phyloP scores from a whole-genome alignment of 2,329 filamentous ascomycete species.

The Fusarium paranaense region DNA sequence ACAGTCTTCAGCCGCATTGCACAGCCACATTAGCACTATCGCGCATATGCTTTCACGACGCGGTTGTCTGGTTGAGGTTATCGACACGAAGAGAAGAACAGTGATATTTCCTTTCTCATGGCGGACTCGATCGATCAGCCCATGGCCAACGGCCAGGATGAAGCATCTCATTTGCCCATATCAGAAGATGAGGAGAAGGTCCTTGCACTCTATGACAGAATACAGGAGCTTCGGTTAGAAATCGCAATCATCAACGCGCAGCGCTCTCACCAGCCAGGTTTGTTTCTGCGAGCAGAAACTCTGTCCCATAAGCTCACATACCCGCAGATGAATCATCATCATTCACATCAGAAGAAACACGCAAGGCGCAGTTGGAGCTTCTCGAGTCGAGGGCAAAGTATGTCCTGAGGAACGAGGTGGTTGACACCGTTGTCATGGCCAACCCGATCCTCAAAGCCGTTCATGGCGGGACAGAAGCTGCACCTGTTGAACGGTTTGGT shows the following conservation, averaged over 20 bases:
- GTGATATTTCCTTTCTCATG: conserved; percentile 37
- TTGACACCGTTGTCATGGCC: conserved; percentile 75
- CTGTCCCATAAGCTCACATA: conserved; percentile 21
- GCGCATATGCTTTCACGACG: background rate
- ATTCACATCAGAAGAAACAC: conserved; percentile 62
- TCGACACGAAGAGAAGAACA: background rate
- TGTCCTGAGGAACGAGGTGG: conserved; percentile 75
- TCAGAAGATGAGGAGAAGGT: conserved; percentile 75
- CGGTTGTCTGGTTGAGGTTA: conserved; percentile 14
- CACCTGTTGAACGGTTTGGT: conserved; percentile 74
- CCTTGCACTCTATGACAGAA: conserved; percentile 76
- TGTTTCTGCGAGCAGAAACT: background rate
- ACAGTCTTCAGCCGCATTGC: conserved; percentile 28
- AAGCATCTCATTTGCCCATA: conserved; percentile 62
- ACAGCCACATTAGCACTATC: conserved; percentile 24
- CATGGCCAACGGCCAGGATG: conserved; percentile 45
- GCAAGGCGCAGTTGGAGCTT: conserved; percentile 72
- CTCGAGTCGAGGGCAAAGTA: conserved; percentile 78
- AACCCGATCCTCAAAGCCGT: conserved; percentile 84
- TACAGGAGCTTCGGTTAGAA: conserved; percentile 79
- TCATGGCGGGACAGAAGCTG: conserved; percentile 73
- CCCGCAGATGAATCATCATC: conserved; percentile 39
- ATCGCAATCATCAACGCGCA: conserved; percentile 72
- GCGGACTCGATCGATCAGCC: conserved; percentile 42
- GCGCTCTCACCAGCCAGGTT: conserved; percentile 52